Evolutionary conservation across 2,329 filamentous ascomycete species (phyloP).

Genomic region (Arthrobotrys pseudoclavata): DNA sequence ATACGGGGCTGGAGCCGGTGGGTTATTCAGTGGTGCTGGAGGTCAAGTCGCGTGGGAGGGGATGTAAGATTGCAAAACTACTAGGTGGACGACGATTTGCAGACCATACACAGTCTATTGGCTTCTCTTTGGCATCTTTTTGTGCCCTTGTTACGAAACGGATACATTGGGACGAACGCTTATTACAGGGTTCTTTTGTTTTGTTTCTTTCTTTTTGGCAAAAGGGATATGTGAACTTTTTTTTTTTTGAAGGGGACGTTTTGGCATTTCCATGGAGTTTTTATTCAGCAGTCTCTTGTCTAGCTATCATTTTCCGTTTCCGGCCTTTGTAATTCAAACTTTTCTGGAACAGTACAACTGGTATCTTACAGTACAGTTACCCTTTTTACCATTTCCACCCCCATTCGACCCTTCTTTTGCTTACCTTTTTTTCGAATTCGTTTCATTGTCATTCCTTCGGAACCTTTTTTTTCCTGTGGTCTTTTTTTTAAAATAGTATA

Average conservation of each 20-base stretch:
- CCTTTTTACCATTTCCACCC: neutral
- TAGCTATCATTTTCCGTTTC: constrained; percentile 18
- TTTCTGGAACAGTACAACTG: constrained; percentile 20
- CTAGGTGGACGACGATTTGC: constrained; percentile 6
- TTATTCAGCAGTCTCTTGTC: constrained; percentile 40
- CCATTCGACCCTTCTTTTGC: neutral
- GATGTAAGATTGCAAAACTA: constrained; percentile 33
- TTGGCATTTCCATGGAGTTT: constrained; percentile 58
- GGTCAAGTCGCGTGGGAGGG: constrained; percentile 51
- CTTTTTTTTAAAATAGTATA: constrained; percentile 22
- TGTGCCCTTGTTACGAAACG: constrained; percentile 6
- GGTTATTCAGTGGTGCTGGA: constrained; percentile 25
- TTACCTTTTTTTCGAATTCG: neutral
- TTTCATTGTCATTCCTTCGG: constrained; percentile 17
- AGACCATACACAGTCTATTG: neutral
- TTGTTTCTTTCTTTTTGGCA: constrained; percentile 9
- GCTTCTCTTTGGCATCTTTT: neutral
- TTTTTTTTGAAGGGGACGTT: constrained; percentile 15
- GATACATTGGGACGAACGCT: constrained; percentile 18
- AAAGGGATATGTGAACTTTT: constrained; percentile 1
- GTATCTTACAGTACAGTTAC: constrained; percentile 29
- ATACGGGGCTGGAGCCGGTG: constrained; percentile 40
- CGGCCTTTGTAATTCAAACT: constrained; percentile 10
- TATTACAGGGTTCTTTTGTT: neutral
- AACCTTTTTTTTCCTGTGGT: neutral